Conservation (phyloP, 164 flowering plant species). For the Kalanchoe fedtschenkoi region DNA sequence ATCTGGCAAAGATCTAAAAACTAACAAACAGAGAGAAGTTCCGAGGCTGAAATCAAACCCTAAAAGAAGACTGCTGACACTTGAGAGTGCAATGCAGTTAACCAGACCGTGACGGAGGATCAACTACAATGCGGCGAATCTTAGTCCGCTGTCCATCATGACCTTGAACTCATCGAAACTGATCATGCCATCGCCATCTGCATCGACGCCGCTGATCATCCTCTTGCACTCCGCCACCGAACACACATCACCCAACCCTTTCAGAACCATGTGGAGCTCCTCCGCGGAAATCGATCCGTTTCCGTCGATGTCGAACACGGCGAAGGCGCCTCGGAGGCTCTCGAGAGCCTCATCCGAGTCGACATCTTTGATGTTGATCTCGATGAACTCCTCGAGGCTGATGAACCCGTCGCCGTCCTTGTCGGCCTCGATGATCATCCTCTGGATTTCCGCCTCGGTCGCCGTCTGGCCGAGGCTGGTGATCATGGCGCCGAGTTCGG, state of each 20-base stretch:
- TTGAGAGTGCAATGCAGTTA: background rate
- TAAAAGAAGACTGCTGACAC: background rate
- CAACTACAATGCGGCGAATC: background rate
- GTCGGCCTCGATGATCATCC: slow-evolving; percentile 53
- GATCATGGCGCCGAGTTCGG: slow-evolving; percentile 62
- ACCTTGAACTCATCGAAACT: slow-evolving; percentile 61
- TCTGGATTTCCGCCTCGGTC: slow-evolving; percentile 41
- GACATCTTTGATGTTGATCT: slow-evolving; percentile 45
- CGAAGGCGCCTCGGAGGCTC: slow-evolving; percentile 53
- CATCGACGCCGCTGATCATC: slow-evolving; percentile 65
- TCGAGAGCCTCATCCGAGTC: slow-evolving; percentile 30
- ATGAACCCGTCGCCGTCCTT: slow-evolving; percentile 75
- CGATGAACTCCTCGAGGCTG: slow-evolving; percentile 55
- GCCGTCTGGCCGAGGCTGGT: slow-evolving; percentile 37
- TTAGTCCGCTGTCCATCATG: slow-evolving; percentile 36
- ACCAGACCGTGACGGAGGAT: background rate
- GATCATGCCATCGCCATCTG: slow-evolving; percentile 54
- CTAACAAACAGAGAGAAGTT: too few species aligned
- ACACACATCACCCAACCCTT: slow-evolving; percentile 48
- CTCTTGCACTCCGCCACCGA: slow-evolving; percentile 49
- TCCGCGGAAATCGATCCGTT: slow-evolving; percentile 64
- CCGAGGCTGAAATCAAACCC: too few species aligned
- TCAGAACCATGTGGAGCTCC: slow-evolving; percentile 49
- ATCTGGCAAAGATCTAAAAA: too few species aligned
- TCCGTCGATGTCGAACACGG: slow-evolving; percentile 54